Evolutionary conservation across 352 stramenopile species (phyloP).

Genomic region (Aphanomyces stellatus): DNA sequence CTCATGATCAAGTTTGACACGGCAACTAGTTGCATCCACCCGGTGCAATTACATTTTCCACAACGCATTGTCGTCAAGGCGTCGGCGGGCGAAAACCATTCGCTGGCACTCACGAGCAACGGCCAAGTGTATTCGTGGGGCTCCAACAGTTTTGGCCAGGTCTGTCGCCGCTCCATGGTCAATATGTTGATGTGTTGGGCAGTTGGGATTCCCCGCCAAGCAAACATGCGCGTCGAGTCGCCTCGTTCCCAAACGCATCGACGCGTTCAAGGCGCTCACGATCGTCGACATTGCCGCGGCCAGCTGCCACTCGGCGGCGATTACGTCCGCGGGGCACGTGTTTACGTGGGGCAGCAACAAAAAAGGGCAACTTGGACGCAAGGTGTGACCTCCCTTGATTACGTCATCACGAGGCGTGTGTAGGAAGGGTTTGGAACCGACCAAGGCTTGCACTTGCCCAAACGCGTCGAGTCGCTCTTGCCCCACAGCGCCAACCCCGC

Average conservation of each 20-base stretch:
- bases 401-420: background rate
- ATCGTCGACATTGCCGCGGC: conserved; percentile 62
- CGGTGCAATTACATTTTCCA: conserved; percentile 25
- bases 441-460: conserved; percentile 45
- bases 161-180: background rate
- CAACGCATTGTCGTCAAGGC: conserved; percentile 57
- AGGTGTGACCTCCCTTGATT: conserved; percentile 21
- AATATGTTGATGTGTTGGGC: background rate
- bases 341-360: conserved; percentile 81
- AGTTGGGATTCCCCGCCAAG: conserved; percentile 53
- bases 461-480: conserved; percentile 49
- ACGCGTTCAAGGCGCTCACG: conserved; percentile 46
- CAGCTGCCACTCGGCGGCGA: conserved; percentile 61
- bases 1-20: background rate
- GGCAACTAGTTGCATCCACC: conserved; percentile 47
- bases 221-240: conserved; percentile 41
- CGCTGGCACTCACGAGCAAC: conserved; percentile 48
- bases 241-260: conserved; percentile 59
- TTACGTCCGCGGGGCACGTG: conserved; percentile 39
- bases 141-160: conserved; percentile 72
- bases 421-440: conserved; percentile 56
- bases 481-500: conserved; percentile 43
- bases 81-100: conserved; percentile 73
- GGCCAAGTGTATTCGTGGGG: conserved; percentile 76
- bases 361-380: conserved; percentile 64